Evolutionary conservation across 208 protist genomes (phyloP).

Genomic region (Crithidia thermophila): DNA sequence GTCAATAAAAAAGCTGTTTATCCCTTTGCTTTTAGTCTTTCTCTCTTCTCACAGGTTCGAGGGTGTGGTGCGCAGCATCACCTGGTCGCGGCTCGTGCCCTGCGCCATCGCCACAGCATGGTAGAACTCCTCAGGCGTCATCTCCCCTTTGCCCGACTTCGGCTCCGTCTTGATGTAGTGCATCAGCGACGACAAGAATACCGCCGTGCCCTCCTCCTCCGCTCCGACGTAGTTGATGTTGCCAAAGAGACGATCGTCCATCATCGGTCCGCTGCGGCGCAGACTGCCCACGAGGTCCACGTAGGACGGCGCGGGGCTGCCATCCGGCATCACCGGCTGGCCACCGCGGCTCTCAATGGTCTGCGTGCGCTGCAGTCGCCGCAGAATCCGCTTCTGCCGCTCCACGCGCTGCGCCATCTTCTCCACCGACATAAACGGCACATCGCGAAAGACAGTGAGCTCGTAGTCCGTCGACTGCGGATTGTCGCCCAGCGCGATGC

Average conservation of each 20-base stretch:
- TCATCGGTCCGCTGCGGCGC: slow-evolving; percentile 61
- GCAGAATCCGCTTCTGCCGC: slow-evolving; percentile 67
- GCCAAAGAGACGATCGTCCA: slow-evolving; percentile 73
- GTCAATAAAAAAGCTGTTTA: neutral
- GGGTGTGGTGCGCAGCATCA: slow-evolving; percentile 5
- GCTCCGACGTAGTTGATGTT: slow-evolving; percentile 78
- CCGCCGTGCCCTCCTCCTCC: slow-evolving; percentile 73
- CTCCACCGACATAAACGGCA: slow-evolving; percentile 82
- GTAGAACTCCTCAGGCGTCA: slow-evolving; percentile 30
- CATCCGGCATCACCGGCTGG: slow-evolving; percentile 42
- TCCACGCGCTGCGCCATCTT: slow-evolving; percentile 56
- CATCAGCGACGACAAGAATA: slow-evolving; percentile 62
- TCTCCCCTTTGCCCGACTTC: neutral
- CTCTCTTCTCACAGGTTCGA: slow-evolving; percentile 26
- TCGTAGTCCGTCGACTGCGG: slow-evolving; percentile 83
- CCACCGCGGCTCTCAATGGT: slow-evolving; percentile 23
- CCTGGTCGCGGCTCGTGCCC: slow-evolving; percentile 17
- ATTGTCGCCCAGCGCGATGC: slow-evolving; percentile 83
- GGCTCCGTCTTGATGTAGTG: slow-evolving; percentile 22
- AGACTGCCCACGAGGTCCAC: slow-evolving; percentile 32
- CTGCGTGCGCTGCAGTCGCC: slow-evolving; percentile 40
- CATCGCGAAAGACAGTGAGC: slow-evolving; percentile 73
- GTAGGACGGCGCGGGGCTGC: slow-evolving; percentile 46
- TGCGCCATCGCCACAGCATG: slow-evolving; percentile 33
- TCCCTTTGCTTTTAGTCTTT: slow-evolving; percentile 1